Conservation (phyloP, 192 early-diverging fungal species). For the Entomortierella chlamydospora region DNA sequence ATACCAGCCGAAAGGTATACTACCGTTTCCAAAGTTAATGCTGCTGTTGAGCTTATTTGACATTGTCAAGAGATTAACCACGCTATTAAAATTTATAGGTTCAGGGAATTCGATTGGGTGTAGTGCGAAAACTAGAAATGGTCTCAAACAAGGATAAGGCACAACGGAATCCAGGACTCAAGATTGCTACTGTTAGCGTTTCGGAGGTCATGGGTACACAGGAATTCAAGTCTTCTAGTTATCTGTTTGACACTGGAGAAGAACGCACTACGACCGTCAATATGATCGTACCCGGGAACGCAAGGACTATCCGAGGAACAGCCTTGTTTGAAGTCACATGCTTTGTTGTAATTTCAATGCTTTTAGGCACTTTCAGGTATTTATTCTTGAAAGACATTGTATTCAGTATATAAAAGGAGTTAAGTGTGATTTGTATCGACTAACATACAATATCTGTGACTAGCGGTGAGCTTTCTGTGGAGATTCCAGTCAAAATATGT, state of each 20-base stretch:
- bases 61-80: neutral
- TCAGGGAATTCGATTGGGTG: constrained; percentile 63
- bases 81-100: constrained; percentile 50
- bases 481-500: constrained; percentile 67
- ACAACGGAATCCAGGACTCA: constrained; percentile 51
- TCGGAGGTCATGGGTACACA: constrained; percentile 52
- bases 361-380: constrained; percentile 58
- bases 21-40: too few species aligned
- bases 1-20: constrained; percentile 63
- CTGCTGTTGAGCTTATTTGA: neutral
- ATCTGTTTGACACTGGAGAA: constrained; percentile 68
- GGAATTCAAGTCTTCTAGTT: constrained; percentile 68
- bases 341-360: constrained; percentile 56
- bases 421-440: neutral
- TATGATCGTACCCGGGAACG: constrained; percentile 67
- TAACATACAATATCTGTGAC: neutral
- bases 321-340: constrained; percentile 68
- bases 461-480: constrained; percentile 65
- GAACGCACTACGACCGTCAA: constrained; percentile 63
- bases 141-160: constrained; percentile 59
- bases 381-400: neutral
- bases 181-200: constrained; percentile 59
- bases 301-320: constrained; percentile 66
- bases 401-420: too few species aligned
- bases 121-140: constrained; percentile 61